phyloP scores from a whole-genome alignment of 192 early-diverging fungal species.

The Chytriomyces hyalinus region DNA sequence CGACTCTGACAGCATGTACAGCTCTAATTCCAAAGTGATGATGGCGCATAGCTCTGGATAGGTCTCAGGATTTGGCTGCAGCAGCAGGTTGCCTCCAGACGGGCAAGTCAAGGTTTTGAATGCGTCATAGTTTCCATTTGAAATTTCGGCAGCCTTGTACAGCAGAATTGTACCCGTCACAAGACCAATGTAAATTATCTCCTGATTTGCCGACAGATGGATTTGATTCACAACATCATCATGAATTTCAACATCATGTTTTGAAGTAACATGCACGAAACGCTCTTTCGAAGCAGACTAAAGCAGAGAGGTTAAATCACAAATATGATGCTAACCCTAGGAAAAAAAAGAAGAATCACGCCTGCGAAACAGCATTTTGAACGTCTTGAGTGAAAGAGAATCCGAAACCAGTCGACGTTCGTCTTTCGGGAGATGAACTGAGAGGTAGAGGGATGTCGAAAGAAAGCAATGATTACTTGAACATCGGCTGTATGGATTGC shows the following conservation, averaged over 20 bases:
- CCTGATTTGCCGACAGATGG: constrained; percentile 13
- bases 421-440: too few relatives aligned
- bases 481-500: too few relatives aligned
- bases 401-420: constrained; percentile 25
- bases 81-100: constrained; percentile 1
- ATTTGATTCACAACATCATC: constrained; percentile 25
- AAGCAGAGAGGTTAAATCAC: neutral
- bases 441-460: too few relatives aligned
- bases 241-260: neutral
- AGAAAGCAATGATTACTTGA: too few relatives aligned
- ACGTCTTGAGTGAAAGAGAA: constrained; percentile 29
- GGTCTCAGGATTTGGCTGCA: constrained; percentile 33
- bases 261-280: neutral
- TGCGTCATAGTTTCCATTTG: neutral
- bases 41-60: constrained; percentile 22
- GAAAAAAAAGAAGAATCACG: neutral
- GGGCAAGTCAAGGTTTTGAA: constrained; percentile 10
- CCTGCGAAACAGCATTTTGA: constrained; percentile 3
- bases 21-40: neutral
- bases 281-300: constrained; percentile 6
- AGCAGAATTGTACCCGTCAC: constrained; percentile 7
- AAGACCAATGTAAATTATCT: constrained; percentile 5
- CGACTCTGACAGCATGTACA: constrained; percentile 12
- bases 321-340: neutral
- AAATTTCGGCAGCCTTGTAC: neutral